phyloP scores from a whole-genome alignment of 192 early-diverging fungal species.

The Rhizophlyctis rosea region DNA sequence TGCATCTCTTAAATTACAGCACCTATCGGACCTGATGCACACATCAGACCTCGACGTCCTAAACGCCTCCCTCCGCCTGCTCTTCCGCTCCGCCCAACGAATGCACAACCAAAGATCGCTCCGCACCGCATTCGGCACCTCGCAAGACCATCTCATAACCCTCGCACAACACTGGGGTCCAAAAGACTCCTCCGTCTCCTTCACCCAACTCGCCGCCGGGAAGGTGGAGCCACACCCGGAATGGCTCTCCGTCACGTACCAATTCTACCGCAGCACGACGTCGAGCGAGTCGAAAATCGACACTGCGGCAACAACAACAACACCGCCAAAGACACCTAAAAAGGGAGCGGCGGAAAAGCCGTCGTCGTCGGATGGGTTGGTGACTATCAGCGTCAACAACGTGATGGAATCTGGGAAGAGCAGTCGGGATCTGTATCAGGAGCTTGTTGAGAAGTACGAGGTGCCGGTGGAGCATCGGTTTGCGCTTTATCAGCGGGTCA shows the following conservation, averaged over 20 bases:
- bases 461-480: slow-evolving; percentile 74
- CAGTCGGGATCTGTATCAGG: slow-evolving; percentile 54
- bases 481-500: slow-evolving; percentile 74
- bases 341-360: slow-evolving; percentile 6
- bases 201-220: slow-evolving; percentile 39
- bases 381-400: slow-evolving; percentile 53
- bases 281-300: slow-evolving; percentile 11
- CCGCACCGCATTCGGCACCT: slow-evolving; percentile 43
- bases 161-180: slow-evolving; percentile 64
- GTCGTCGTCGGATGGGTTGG: slow-evolving; percentile 49
- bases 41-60: slow-evolving; percentile 79
- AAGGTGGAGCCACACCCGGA: slow-evolving; percentile 38
- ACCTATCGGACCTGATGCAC: slow-evolving; percentile 75
- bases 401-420: slow-evolving; percentile 28
- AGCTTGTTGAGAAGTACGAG: slow-evolving; percentile 61
- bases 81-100: slow-evolving; percentile 88
- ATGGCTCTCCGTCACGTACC: slow-evolving; percentile 46
- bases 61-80: slow-evolving; percentile 69
- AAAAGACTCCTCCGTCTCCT: slow-evolving; percentile 47
- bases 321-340: slow-evolving; percentile 8
- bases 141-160: slow-evolving; percentile 54
- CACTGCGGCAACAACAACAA: not conserved
- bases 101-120: slow-evolving; percentile 71
- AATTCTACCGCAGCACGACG: slow-evolving; percentile 61
- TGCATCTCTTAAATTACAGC: slow-evolving; percentile 52